These are phyloP conservation scores for Annulohypoxylon moriforme DNA, from an alignment of 495 filamentous ascomycete genomes.

Conservation along the genomic window DNA sequence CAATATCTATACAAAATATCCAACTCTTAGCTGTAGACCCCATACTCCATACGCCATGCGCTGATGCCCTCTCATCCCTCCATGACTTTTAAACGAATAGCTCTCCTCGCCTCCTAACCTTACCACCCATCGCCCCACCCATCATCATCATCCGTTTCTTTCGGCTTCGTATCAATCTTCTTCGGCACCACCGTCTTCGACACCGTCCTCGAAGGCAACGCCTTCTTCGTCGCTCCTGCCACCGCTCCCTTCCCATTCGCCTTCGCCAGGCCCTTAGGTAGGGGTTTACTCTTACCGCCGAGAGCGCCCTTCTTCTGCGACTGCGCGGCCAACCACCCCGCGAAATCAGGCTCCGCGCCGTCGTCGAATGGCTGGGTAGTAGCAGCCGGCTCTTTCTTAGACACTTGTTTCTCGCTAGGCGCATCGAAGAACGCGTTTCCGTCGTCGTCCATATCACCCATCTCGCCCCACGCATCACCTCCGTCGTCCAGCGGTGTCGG, in stretches of 20 bases:
- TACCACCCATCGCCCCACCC: slow-evolving; percentile 79
- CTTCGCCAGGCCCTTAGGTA: slow-evolving; percentile 83
- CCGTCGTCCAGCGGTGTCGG: slow-evolving; percentile 60
- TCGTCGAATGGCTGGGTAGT: slow-evolving; percentile 74
- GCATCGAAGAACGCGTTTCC: slow-evolving; percentile 59
- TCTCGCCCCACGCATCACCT: slow-evolving; percentile 79
- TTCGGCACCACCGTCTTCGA: slow-evolving; percentile 54
- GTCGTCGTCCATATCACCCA: slow-evolving; percentile 69
- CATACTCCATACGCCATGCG: slow-evolving; percentile 26
- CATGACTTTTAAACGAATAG: too few species aligned
- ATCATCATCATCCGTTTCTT: slow-evolving; percentile 67
- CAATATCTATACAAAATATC: slow-evolving; percentile 6
- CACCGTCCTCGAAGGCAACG: slow-evolving; percentile 43
- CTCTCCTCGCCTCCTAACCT: too few species aligned
- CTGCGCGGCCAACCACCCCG: slow-evolving; percentile 90
- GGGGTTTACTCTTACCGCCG: slow-evolving; percentile 61
- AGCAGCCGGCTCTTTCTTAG: slow-evolving; percentile 43
- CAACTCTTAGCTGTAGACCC: background rate
- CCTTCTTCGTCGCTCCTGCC: slow-evolving; percentile 49
- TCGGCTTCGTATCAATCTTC: slow-evolving; percentile 66
- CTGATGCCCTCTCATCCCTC: slow-evolving; percentile 3
- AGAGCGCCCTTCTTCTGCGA: slow-evolving; percentile 70
- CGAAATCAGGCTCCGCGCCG: slow-evolving; percentile 90
- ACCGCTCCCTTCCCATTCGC: slow-evolving; percentile 53
- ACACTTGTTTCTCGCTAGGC: slow-evolving; percentile 41